Conservation (phyloP, 2,329 filamentous ascomycete genomes). For the Grosmannia serpens region DNA sequence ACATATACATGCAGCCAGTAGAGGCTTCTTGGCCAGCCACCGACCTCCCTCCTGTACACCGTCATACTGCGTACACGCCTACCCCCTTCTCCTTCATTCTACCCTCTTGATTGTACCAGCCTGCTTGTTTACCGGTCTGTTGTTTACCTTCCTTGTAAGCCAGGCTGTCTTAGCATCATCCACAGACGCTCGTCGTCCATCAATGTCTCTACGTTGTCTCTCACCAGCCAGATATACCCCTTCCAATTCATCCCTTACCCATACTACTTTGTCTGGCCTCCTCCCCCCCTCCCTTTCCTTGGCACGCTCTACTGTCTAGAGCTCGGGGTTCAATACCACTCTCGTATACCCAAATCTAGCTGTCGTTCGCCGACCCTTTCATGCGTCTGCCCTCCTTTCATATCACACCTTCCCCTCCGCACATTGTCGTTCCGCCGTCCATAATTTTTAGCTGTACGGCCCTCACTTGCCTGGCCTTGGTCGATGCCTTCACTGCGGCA, state of each 20-base stretch:
- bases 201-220: background rate
- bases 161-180: background rate
- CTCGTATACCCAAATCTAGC: background rate
- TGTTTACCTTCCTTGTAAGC: slow-evolving; percentile 1
- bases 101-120: slow-evolving; percentile 4
- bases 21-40: background rate
- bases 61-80: slow-evolving; percentile 11
- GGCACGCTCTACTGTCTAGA: background rate
- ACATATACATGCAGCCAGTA: background rate
- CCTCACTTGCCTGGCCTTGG: background rate
- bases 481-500: background rate
- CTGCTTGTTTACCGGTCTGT: slow-evolving; percentile 6
- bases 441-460: too few species aligned
- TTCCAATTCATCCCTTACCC: background rate
- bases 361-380: background rate
- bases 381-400: background rate
- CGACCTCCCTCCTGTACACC: slow-evolving; percentile 5
- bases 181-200: background rate
- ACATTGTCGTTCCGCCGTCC: too few species aligned
- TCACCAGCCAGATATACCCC: background rate
- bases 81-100: background rate
- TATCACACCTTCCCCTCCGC: background rate
- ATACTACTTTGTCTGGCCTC: background rate
- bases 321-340: background rate
- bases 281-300: background rate